phyloP scores from a whole-genome alignment of 345 rosid species.

The Mangifera indica region DNA sequence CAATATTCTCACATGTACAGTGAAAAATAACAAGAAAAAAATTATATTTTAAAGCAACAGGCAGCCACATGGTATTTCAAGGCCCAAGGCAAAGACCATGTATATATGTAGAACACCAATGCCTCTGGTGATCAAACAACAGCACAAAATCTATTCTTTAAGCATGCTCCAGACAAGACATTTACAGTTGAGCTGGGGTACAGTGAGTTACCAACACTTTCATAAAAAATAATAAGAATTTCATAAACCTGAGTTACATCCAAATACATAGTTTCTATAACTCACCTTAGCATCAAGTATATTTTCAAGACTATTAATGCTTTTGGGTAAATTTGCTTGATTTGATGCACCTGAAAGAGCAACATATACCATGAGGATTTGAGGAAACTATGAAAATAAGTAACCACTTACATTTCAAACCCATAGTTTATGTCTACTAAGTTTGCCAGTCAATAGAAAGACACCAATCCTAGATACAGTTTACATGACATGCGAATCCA shows the following conservation, averaged over 20 bases:
- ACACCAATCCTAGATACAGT: not conserved
- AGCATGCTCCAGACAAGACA: not conserved
- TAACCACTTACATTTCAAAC: constrained; percentile 22
- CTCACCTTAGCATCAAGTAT: constrained; percentile 91
- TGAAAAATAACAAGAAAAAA: not conserved
- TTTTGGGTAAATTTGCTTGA: constrained; percentile 57
- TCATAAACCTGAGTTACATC: constrained; percentile 21
- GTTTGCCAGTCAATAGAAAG: constrained; percentile 4
- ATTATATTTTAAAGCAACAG: not conserved
- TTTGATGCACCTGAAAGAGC: constrained; percentile 73
- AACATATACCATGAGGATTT: constrained; percentile 19
- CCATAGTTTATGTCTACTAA: constrained; percentile 11
- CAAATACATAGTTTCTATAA: constrained; percentile 18
- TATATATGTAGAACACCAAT: not conserved
- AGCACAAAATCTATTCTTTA: not conserved
- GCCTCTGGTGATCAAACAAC: not conserved
- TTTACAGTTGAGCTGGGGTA: not conserved
- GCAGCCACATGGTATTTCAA: not conserved
- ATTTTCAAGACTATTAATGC: constrained; percentile 90
- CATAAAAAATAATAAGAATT: not conserved
- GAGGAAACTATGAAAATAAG: constrained; percentile 9
- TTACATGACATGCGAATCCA: not conserved
- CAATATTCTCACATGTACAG: not conserved
- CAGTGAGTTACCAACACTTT: not conserved
- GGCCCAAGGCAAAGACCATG: not conserved